Base-by-base conservation (phyloP, 768 basidiomycete genomes). In the Mrakia blollopis region DNA sequence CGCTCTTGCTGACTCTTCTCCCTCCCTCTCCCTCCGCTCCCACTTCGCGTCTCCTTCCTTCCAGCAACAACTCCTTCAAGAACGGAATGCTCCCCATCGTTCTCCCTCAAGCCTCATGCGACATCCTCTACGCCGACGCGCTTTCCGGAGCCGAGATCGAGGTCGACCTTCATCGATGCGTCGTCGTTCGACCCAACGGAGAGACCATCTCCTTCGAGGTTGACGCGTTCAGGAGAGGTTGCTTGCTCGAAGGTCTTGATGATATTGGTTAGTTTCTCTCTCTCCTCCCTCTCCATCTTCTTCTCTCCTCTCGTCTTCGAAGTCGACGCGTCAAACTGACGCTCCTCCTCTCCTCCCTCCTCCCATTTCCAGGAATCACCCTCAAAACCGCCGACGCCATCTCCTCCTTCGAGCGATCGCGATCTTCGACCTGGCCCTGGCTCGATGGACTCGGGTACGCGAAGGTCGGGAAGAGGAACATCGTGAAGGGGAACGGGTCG, bases 161-260 rank as follows among this genome's bases (percentile, higher is more conserved):
- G 81, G 89, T 96, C 72, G 92, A 96, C 83, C 87, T 96, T 30
- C 91, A 92, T 83, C 90, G 89, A 81, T 86, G 90, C 83, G 90
- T 92, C 84, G 87, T 95, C 78, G 87, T 90, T 77, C 82, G 85
- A 65, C 82, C 83, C 28, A 91, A 91, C 81, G 90, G 92, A 72
- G 88, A 92, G 72, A 83, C 90, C 28, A 89, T 97, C 79, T 75
- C 87, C 60, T 99, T 99, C 85, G 86, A 87, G 54, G 89, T 90
- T 69, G 97, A 99, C 84, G 85, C 90, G 0, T 99, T 98, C 91
- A 87, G 95, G 79, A 87, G 93, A 74, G 92, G 96, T 82, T 95
- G 97, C 83, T 85, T 99, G 83, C 83, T 99, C 84, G 94, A 99
- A 81, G 97, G 97, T 44, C 85, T 98, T 79, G 97, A 99, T 83